phyloP scores from a whole-genome alignment of 129 eudicot genomes.

The Tagetes patula region DNA sequence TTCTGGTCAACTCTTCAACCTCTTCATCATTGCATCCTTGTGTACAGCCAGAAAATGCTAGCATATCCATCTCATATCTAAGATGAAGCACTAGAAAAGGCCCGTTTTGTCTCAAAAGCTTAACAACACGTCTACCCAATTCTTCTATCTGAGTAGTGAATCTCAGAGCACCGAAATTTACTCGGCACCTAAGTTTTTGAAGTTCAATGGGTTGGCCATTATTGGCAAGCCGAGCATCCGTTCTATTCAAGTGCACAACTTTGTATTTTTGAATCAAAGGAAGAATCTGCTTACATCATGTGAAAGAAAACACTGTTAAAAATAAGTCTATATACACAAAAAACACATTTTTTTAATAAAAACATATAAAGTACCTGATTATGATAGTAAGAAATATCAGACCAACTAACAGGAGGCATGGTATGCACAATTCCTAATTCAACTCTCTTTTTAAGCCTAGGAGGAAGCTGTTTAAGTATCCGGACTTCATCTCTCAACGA shows the following conservation, averaged over 20 bases:
- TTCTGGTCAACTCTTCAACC: conserved; percentile 84
- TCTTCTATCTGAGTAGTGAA: conserved; percentile 93
- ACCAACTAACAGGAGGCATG: conserved; percentile 98
- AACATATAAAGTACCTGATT: conserved; percentile 56
- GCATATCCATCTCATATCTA: conserved; percentile 98
- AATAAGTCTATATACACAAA: not conserved
- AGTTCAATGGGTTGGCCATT: conserved; percentile 73
- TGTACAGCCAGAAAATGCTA: conserved; percentile 96
- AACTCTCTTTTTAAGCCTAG: conserved; percentile 79
- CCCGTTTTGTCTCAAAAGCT: conserved; percentile 73
- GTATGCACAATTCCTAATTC: conserved; percentile 68
- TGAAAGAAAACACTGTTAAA: not conserved
- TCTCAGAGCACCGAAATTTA: conserved; percentile 70
- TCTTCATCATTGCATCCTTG: conserved; percentile 90
- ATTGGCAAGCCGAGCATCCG: conserved; percentile 97
- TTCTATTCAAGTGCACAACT: conserved; percentile 89
- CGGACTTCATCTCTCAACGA: conserved; percentile 97
- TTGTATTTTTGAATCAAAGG: conserved; percentile 82
- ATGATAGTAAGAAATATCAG: conserved; percentile 88
- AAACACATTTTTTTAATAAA: conserved; percentile 1
- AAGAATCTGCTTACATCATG: conserved; percentile 61
- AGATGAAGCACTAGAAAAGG: conserved; percentile 94
- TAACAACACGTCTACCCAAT: conserved; percentile 74
- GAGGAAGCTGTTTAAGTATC: conserved; percentile 84
- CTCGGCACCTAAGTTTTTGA: conserved; percentile 91